These are phyloP conservation scores for Populus hybrid DNA, from an alignment of 441 rosid species.

Conservation along the genomic window DNA sequence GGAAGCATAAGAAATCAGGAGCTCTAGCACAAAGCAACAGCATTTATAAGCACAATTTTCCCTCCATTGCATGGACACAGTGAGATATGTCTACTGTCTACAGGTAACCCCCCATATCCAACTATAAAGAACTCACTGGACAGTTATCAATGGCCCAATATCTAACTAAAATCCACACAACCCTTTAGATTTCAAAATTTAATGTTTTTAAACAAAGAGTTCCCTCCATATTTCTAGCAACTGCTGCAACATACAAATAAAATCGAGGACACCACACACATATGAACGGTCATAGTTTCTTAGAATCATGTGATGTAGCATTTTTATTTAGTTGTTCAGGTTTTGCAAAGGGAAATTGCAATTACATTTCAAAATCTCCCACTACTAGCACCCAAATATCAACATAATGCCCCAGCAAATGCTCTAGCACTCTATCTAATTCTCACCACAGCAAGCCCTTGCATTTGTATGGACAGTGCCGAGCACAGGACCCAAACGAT, in stretches of 20 bases:
- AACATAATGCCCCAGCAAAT: background rate
- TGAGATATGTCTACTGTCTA: background rate
- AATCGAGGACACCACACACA: background rate
- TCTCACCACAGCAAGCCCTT: background rate
- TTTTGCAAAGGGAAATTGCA: background rate
- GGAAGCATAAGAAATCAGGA: background rate
- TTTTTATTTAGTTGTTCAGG: background rate
- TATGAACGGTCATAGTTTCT: background rate
- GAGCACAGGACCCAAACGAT: background rate
- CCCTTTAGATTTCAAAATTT: background rate
- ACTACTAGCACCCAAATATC: background rate
- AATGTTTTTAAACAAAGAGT: background rate
- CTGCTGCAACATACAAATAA: background rate
- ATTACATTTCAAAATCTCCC: background rate
- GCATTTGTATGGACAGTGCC: background rate
- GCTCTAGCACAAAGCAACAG: background rate
- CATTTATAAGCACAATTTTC: background rate
- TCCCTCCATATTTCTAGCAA: background rate
- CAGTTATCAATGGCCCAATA: background rate
- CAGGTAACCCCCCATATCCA: background rate
- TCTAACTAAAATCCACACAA: background rate
- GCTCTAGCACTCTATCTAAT: background rate
- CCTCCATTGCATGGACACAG: background rate
- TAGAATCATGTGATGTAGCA: background rate
- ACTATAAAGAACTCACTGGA: background rate